phyloP scores from a whole-genome alignment of 495 filamentous ascomycete genomes.

The Paragyromitra xinjiangensis region DNA sequence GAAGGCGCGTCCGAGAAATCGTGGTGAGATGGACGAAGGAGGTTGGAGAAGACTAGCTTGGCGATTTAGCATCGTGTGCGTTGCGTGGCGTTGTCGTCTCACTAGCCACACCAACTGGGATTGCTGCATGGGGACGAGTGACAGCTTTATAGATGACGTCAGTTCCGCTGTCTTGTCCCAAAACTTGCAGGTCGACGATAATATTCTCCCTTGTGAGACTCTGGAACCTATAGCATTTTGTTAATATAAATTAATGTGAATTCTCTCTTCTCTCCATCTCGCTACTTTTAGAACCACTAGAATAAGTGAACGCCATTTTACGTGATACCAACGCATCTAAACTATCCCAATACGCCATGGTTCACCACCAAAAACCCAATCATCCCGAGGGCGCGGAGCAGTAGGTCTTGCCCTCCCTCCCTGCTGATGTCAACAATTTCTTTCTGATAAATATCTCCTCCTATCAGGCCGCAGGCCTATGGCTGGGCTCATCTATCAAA shows the following conservation, averaged over 20 bases:
- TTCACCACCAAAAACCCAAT: constrained; percentile 13
- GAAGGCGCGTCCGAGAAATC: constrained; percentile 44
- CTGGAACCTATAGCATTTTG: background rate
- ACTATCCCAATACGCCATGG: constrained; percentile 6
- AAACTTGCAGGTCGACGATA: constrained; percentile 29
- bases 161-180: background rate
- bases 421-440: background rate
- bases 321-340: constrained; percentile 5
- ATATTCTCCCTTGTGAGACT: background rate
- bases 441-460: constrained; percentile 10
- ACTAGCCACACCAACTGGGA: constrained; percentile 36
- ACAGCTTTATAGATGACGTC: constrained; percentile 34
- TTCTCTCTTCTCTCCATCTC: background rate
- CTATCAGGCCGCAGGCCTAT: constrained; percentile 43
- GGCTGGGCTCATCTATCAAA: constrained; percentile 43
- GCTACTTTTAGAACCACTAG: background rate
- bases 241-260: constrained; percentile 30
- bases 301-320: constrained; percentile 3
- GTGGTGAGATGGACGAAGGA: constrained; percentile 55
- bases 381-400: constrained; percentile 29
- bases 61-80: constrained; percentile 37
- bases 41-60: constrained; percentile 53
- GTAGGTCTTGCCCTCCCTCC: constrained; percentile 20
- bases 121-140: constrained; percentile 5
- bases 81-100: constrained; percentile 41